Percentiles rank a stretch among this genome's conserved stretches.
These are phyloP conservation scores for Fusarium incarnatum DNA, from an alignment of 2,329 filamentous ascomycete genomes.

Conservation along the genomic window DNA sequence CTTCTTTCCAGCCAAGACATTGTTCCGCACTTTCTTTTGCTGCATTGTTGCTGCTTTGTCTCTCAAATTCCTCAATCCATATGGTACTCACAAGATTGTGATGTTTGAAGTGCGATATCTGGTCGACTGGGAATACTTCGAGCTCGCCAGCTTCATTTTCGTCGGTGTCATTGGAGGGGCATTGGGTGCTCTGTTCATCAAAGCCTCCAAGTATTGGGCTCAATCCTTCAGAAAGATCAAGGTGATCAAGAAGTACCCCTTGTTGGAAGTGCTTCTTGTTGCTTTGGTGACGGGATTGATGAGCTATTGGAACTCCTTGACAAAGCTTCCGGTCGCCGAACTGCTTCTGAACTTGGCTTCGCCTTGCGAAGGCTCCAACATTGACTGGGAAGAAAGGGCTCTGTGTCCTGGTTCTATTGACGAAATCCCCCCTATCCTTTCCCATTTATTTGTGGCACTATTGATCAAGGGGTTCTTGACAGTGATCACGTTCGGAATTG, in stretches of 20 bases:
- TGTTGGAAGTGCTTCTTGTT: conserved; percentile 89
- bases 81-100: conserved; percentile 96
- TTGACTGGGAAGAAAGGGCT: conserved; percentile 72
- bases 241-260: conserved; percentile 82
- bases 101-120: conserved; percentile 94
- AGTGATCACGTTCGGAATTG: conserved; percentile 90
- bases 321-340: conserved; percentile 89
- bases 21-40: conserved; percentile 98
- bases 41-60: conserved; percentile 93
- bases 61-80: conserved; percentile 94
- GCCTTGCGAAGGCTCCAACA: conserved; percentile 80
- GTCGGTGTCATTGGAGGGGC: conserved; percentile 87
- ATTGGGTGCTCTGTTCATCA: conserved; percentile 93
- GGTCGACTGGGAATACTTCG: conserved; percentile 93
- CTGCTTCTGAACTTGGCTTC: conserved; percentile 90
- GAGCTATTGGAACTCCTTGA: conserved; percentile 94
- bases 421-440: conserved; percentile 82
- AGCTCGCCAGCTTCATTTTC: conserved; percentile 85
- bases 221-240: conserved; percentile 85
- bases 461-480: conserved; percentile 91
- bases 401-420: conserved; percentile 79
- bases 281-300: conserved; percentile 84
- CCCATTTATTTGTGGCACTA: conserved; percentile 80
- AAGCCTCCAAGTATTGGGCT: conserved; percentile 91
- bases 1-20: conserved; percentile 96